Conservation (phyloP, 371 early-diverging fungal genomes). For the Parasitella parasitica region DNA sequence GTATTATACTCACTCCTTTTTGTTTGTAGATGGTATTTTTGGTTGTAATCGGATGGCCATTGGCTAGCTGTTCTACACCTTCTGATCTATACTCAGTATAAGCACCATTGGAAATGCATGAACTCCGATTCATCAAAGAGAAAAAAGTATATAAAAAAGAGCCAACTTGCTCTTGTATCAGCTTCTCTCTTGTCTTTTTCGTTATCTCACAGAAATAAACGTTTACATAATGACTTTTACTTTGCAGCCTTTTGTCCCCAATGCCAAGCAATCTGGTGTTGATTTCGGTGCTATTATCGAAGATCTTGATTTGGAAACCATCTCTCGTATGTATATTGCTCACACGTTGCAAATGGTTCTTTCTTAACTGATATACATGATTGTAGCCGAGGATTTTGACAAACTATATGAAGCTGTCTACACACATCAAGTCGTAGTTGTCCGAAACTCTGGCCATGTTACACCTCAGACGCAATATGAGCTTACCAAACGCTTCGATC, state of each 20-base stretch:
- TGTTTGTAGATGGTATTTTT: neutral
- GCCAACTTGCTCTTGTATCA: neutral
- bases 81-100: neutral
- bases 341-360: neutral
- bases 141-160: neutral
- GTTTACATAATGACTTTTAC: conserved; percentile 37
- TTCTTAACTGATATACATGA: neutral
- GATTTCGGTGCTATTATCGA: conserved; percentile 45
- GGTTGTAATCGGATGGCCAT: neutral
- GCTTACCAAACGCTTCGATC: conserved; percentile 47
- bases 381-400: conserved; percentile 44
- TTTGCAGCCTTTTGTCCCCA: conserved; percentile 37
- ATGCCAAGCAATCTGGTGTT: conserved; percentile 41
- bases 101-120: neutral
- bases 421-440: conserved; percentile 45
- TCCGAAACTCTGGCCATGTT: conserved; percentile 44
- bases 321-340: conserved; percentile 28
- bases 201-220: neutral
- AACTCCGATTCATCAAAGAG: neutral
- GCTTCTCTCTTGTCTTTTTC: neutral
- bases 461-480: conserved; percentile 42
- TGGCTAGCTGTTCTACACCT: neutral
- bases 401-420: conserved; percentile 46
- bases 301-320: conserved; percentile 44
- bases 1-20: neutral